These are phyloP conservation scores for Talaromyces borbonicus DNA, from an alignment of 495 filamentous ascomycete genomes.

Conservation along the genomic window DNA sequence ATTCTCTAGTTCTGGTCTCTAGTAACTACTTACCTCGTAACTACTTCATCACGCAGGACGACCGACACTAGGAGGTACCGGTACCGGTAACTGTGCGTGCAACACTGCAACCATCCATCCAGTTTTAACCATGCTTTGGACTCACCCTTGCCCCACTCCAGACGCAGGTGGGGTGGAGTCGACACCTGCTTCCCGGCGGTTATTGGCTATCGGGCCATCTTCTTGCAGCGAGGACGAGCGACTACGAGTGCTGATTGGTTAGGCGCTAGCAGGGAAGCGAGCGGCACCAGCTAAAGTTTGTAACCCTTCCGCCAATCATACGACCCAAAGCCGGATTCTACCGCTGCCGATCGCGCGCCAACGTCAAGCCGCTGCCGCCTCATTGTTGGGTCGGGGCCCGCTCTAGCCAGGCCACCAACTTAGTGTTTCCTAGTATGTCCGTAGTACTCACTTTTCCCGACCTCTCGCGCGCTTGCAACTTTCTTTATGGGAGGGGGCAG, in stretches of 20 bases:
- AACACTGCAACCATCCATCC: too few species aligned
- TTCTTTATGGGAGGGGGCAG: neutral
- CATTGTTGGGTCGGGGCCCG: neutral
- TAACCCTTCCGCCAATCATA: constrained; percentile 17
- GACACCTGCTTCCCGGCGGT: neutral
- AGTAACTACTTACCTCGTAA: too few species aligned
- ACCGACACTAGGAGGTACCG: too few species aligned
- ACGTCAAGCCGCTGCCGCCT: constrained; percentile 15
- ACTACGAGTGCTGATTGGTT: constrained; percentile 2
- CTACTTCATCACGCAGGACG: too few species aligned
- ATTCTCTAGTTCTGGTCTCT: too few species aligned
- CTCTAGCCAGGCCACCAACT: too few species aligned
- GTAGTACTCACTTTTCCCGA: too few species aligned
- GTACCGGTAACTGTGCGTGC: too few species aligned
- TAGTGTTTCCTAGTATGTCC: too few species aligned
- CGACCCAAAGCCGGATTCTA: constrained; percentile 10
- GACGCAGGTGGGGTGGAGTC: neutral
- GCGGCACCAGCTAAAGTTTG: neutral
- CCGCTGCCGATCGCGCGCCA: constrained; percentile 39
- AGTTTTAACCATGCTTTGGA: too few species aligned
- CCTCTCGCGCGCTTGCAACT: constrained; percentile 2
- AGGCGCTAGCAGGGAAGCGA: neutral
- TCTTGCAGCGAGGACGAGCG: neutral
- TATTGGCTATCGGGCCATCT: too few species aligned
- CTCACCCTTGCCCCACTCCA: too few species aligned